Conservation (phyloP, 768 basidiomycete species). For the Amylocystis lapponica region DNA sequence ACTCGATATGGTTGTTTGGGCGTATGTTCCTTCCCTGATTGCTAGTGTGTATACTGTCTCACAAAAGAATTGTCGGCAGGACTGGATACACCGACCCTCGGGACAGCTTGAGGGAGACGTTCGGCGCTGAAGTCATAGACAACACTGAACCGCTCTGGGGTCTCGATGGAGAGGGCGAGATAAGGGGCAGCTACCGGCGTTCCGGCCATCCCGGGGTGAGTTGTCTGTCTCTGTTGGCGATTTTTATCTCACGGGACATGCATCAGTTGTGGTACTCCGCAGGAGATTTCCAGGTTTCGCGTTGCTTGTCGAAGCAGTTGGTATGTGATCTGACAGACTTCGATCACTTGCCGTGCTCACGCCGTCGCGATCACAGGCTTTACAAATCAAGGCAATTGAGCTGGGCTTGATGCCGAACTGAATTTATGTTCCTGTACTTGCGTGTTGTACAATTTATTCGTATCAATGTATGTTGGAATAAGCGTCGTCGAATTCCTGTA, state of each 20-base stretch:
- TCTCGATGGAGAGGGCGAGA: conserved; percentile 37
- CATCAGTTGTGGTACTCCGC: conserved; percentile 35
- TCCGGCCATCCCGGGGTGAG: conserved; percentile 39
- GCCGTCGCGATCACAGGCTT: conserved; percentile 17
- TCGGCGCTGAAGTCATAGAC: conserved; percentile 32
- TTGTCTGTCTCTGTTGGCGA: not conserved
- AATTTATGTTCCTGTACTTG: no score
- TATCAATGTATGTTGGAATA: no score
- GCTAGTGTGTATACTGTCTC: not conserved
- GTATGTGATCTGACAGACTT: conserved; percentile 16
- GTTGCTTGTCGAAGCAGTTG: conserved; percentile 32
- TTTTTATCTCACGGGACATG: not conserved
- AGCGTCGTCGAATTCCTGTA: no score
- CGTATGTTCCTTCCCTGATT: no score
- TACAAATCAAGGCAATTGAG: conserved; percentile 32
- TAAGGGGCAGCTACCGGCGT: conserved; percentile 31
- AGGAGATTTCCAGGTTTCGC: conserved; percentile 29
- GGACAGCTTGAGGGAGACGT: conserved; percentile 24
- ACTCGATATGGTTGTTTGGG: conserved; percentile 28
- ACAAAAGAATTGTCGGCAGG: conserved; percentile 6
- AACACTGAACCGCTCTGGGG: conserved; percentile 30
- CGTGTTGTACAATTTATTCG: no score
- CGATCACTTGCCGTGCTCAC: not conserved
- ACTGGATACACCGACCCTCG: conserved; percentile 30
- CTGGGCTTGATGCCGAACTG: conserved; percentile 11